phyloP scores from a whole-genome alignment of 2,329 filamentous ascomycete species.

The Trichoderma guizhouense region DNA sequence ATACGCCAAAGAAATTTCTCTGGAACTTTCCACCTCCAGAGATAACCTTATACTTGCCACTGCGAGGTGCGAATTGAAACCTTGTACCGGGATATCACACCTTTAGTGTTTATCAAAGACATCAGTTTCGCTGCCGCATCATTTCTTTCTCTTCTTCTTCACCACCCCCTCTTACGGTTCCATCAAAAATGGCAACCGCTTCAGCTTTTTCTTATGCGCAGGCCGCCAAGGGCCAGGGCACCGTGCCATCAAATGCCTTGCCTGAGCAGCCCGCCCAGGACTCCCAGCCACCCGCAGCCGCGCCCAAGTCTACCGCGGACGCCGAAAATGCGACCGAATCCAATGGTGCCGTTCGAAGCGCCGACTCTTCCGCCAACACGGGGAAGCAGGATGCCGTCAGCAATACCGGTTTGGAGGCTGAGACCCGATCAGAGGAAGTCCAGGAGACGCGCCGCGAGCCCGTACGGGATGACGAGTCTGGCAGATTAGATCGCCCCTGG shows the following conservation, averaged over 20 bases:
- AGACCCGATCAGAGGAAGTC: conserved; percentile 35
- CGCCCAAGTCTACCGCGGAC: conserved; percentile 26
- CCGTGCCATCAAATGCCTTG: conserved; percentile 32
- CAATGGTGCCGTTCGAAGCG: conserved; percentile 24
- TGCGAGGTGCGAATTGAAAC: conserved; percentile 21
- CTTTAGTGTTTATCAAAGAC: conserved; percentile 20
- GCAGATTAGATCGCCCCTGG: conserved; percentile 39
- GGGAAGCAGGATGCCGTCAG: conserved; percentile 37
- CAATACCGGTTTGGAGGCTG: conserved; percentile 37
- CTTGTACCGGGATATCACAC: conserved; percentile 12
- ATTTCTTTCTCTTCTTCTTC: conserved; percentile 28
- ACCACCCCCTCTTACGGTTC: not conserved
- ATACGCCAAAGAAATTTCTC: not conserved
- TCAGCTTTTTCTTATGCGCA: conserved; percentile 88
- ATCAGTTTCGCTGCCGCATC: conserved; percentile 21
- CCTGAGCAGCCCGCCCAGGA: conserved; percentile 27
- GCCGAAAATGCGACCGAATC: conserved; percentile 28
- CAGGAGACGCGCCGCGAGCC: conserved; percentile 33
- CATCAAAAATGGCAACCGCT: conserved; percentile 48
- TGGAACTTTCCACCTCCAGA: not conserved
- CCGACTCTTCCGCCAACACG: conserved; percentile 23
- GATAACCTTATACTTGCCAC: conserved; percentile 18
- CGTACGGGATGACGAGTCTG: conserved; percentile 39
- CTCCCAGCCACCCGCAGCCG: conserved; percentile 29
- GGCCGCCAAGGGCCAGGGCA: conserved; percentile 77